Conservation (phyloP, 257 asterid species). For the Echium plantagineum region DNA sequence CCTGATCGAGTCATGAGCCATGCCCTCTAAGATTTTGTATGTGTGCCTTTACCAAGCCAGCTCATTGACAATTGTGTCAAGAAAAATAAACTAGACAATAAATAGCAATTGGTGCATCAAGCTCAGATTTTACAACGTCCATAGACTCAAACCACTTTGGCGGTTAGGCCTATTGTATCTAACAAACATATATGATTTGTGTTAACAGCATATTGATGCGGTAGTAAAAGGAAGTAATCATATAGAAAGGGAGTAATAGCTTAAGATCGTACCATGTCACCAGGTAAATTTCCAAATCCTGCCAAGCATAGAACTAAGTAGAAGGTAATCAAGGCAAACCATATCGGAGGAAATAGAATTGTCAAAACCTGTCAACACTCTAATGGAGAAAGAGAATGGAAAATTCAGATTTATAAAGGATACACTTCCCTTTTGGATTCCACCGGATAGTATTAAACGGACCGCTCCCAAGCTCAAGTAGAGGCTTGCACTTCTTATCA, state of each 20-base stretch:
- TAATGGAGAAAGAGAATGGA: neutral
- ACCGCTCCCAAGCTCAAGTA: slow-evolving; percentile 91
- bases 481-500: slow-evolving; percentile 84
- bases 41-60: too few relatives aligned
- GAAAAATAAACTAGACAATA: too few relatives aligned
- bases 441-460: slow-evolving; percentile 93
- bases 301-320: slow-evolving; percentile 81
- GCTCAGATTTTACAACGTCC: too few relatives aligned
- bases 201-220: neutral
- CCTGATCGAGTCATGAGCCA: too few relatives aligned
- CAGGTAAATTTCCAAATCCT: slow-evolving; percentile 95
- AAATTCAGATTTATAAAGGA: slow-evolving; percentile 38
- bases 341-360: neutral
- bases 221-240: neutral
- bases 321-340: slow-evolving; percentile 39
- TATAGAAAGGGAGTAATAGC: slow-evolving; percentile 2
- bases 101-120: too few relatives aligned
- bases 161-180: too few relatives aligned
- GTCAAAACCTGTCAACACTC: slow-evolving; percentile 10
- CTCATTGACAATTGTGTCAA: too few relatives aligned
- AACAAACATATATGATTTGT: too few relatives aligned
- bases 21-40: too few relatives aligned
- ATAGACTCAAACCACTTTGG: too few relatives aligned
- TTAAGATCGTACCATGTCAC: slow-evolving; percentile 68
- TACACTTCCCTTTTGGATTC: slow-evolving; percentile 97